Conservation (phyloP, 2,329 filamentous ascomycete genomes). For the Tympanopsis confertula region DNA sequence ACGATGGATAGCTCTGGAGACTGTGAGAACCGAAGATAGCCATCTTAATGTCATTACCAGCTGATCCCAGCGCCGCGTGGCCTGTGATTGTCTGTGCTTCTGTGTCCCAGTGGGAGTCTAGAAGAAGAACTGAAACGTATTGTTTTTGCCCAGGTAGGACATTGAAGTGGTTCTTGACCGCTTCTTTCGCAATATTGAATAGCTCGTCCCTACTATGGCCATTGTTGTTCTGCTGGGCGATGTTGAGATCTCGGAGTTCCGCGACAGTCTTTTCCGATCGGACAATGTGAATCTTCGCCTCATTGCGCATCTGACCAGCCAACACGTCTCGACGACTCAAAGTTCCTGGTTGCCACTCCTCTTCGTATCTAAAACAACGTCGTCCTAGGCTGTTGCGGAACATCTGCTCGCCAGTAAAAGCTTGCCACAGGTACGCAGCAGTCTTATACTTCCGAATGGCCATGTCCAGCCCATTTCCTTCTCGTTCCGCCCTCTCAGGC, state of each 20-base stretch:
- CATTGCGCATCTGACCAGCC: slow-evolving; percentile 67
- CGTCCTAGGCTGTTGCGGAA: slow-evolving; percentile 76
- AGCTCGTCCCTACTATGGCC: slow-evolving; percentile 40
- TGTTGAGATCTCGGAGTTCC: slow-evolving; percentile 68
- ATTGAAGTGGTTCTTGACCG: slow-evolving; percentile 68
- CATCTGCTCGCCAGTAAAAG: slow-evolving; percentile 96
- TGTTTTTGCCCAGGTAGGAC: slow-evolving; percentile 67
- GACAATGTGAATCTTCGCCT: slow-evolving; percentile 81
- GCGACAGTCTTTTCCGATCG: slow-evolving; percentile 72
- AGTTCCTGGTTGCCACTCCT: slow-evolving; percentile 83
- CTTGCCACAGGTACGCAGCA: slow-evolving; percentile 93
- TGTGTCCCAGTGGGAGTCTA: slow-evolving; percentile 84
- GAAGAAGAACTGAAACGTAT: slow-evolving; percentile 74
- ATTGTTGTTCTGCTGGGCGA: slow-evolving; percentile 61
- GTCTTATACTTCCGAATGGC: slow-evolving; percentile 87
- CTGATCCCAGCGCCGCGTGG: slow-evolving; percentile 74
- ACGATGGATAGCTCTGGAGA: slow-evolving; percentile 80
- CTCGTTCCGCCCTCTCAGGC: slow-evolving; percentile 62
- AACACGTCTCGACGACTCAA: slow-evolving; percentile 65
- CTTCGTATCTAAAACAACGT: slow-evolving; percentile 80
- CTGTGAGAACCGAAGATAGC: slow-evolving; percentile 88
- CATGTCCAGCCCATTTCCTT: slow-evolving; percentile 70
- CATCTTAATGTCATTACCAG: slow-evolving; percentile 62
- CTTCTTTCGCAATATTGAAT: slow-evolving; percentile 66
- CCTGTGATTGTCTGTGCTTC: slow-evolving; percentile 58